Evolutionary conservation across 225 moss, liverwort and hornwort species (phyloP).

Genomic region (Sphagnum tenellum): DNA sequence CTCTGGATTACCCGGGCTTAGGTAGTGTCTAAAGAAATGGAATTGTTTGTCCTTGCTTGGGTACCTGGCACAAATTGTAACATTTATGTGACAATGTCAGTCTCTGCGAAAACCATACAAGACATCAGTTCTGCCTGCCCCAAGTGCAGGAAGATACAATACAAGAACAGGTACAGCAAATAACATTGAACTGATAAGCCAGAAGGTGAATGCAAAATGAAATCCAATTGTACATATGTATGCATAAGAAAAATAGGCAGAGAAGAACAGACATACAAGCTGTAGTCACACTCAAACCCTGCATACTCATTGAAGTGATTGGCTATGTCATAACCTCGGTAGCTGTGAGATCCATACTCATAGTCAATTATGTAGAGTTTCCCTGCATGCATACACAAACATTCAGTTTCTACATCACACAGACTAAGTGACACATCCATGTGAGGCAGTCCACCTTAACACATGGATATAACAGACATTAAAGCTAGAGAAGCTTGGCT

Average conservation of each 20-base stretch:
- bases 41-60: slow-evolving; percentile 75
- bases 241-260: neutral
- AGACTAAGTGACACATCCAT: too few species aligned
- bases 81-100: slow-evolving; percentile 9
- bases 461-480: neutral
- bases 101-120: slow-evolving; percentile 5
- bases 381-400: slow-evolving; percentile 26
- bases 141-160: slow-evolving; percentile 2
- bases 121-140: slow-evolving; percentile 10
- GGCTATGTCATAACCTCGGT: slow-evolving; percentile 85
- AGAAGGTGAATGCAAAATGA: neutral
- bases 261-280: slow-evolving; percentile 42
- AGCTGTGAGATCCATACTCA: slow-evolving; percentile 72
- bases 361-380: slow-evolving; percentile 65
- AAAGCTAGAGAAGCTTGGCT: neutral
- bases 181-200: slow-evolving; percentile 1
- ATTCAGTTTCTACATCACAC: neutral
- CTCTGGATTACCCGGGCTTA: slow-evolving; percentile 46
- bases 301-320: slow-evolving; percentile 97
- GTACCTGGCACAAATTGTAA: slow-evolving; percentile 42
- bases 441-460: too few species aligned
- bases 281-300: slow-evolving; percentile 88
- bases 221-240: neutral
- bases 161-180: slow-evolving; percentile 11
- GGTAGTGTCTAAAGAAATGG: slow-evolving; percentile 75